Conservation (phyloP, 371 early-diverging fungal species). For the Lichtheimia ornata region DNA sequence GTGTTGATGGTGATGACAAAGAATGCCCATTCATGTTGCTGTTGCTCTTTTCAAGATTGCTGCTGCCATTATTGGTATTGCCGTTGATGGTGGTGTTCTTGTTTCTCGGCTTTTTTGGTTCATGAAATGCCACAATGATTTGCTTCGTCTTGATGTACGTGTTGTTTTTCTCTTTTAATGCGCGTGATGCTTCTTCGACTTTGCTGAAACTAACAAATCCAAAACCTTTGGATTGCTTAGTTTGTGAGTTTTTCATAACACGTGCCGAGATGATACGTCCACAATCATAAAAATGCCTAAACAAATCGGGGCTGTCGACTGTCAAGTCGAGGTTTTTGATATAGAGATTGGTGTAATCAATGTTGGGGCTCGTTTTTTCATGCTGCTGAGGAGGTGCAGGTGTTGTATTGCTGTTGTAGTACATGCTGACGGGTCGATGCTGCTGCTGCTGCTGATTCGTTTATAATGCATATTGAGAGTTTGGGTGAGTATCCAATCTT, state of each 20-base stretch:
- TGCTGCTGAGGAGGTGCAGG: background rate
- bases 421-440: background rate
- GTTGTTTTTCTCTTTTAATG: slow-evolving; percentile 39
- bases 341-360: slow-evolving; percentile 37
- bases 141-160: slow-evolving; percentile 35
- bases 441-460: background rate
- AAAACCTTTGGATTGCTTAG: slow-evolving; percentile 45
- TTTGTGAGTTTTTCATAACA: slow-evolving; percentile 42
- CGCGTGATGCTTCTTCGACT: slow-evolving; percentile 42
- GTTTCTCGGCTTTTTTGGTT: slow-evolving; percentile 40
- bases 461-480: background rate
- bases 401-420: background rate
- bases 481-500: no score
- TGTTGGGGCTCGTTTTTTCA: background rate
- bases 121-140: slow-evolving; percentile 46
- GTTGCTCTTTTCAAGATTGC: slow-evolving; percentile 3
- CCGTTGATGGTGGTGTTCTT: slow-evolving; percentile 11
- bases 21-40: slow-evolving; percentile 1
- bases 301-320: slow-evolving; percentile 39
- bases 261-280: slow-evolving; percentile 45
- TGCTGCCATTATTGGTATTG: background rate
- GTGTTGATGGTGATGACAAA: slow-evolving; percentile 12
- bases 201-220: slow-evolving; percentile 44
- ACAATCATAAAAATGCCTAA: slow-evolving; percentile 36
- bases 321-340: slow-evolving; percentile 44